These are phyloP conservation scores for Cucumis hystrix DNA, from an alignment of 306 rosid genomes.

Conservation along the genomic window DNA sequence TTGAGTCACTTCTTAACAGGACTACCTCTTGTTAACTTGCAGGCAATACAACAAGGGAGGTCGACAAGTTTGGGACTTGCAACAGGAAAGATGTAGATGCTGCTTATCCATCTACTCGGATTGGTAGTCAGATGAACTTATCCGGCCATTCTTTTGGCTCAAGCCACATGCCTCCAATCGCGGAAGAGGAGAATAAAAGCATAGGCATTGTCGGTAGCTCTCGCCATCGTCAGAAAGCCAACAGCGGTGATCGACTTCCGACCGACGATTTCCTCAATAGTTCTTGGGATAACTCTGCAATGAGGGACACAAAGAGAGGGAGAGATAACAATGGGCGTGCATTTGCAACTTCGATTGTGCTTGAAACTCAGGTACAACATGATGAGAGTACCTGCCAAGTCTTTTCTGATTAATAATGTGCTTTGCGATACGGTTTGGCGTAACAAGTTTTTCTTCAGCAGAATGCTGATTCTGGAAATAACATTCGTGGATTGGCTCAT, in stretches of 20 bases:
- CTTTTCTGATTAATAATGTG: constrained; percentile 4
- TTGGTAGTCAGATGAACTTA: constrained; percentile 21
- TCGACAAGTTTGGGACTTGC: constrained; percentile 18
- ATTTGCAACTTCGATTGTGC: constrained; percentile 35
- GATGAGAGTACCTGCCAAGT: not conserved
- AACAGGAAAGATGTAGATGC: constrained; percentile 35
- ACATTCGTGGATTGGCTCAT: constrained; percentile 32
- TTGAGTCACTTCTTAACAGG: not conserved
- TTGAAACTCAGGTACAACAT: constrained; percentile 41
- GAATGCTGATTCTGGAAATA: constrained; percentile 28
- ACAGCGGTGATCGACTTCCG: constrained; percentile 19
- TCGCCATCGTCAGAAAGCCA: constrained; percentile 13
- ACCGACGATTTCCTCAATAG: constrained; percentile 28
- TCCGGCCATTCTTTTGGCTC: constrained; percentile 28
- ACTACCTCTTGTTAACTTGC: not conserved
- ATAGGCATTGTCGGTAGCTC: constrained; percentile 15
- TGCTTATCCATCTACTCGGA: constrained; percentile 19
- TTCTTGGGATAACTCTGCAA: constrained; percentile 42
- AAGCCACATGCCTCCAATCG: constrained; percentile 36
- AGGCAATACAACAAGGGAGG: constrained; percentile 36
- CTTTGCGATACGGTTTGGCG: not conserved
- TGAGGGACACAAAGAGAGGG: constrained; percentile 33
- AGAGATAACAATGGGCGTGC: constrained; percentile 34
- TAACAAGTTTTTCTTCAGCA: constrained; percentile 9
- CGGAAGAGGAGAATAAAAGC: constrained; percentile 36